These are phyloP conservation scores for Kwoniella heveanensis DNA, from an alignment of 768 basidiomycete species.

Conservation along the genomic window DNA sequence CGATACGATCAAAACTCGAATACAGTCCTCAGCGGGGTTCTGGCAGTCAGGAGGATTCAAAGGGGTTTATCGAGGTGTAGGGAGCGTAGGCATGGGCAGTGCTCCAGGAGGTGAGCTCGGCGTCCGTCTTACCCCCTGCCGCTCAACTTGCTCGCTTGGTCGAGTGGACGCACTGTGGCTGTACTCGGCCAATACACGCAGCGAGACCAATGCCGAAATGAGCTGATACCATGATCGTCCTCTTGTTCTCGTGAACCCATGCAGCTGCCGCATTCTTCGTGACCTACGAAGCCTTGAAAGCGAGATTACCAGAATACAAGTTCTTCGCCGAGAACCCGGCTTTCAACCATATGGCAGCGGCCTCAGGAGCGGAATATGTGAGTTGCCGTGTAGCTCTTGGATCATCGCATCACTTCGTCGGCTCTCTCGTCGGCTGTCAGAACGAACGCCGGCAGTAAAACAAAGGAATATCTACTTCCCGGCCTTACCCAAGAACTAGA, in stretches of 20 bases:
- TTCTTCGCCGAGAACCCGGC: conserved; percentile 59
- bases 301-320: conserved; percentile 64
- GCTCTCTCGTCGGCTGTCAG: too few species aligned
- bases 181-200: too few species aligned
- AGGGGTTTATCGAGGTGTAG: conserved; percentile 89
- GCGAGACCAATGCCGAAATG: too few species aligned
- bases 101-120: conserved; percentile 92
- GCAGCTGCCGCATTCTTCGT: conserved; percentile 93
- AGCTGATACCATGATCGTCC: too few species aligned
- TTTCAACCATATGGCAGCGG: conserved; percentile 65
- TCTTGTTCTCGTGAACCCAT: not conserved
- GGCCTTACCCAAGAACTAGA: too few species aligned
- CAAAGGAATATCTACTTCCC: too few species aligned
- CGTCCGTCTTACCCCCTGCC: too few species aligned
- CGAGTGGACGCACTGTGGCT: too few species aligned
- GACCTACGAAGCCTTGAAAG: conserved; percentile 87
- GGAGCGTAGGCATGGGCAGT: conserved; percentile 90
- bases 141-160: too few species aligned
- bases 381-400: conserved; percentile 30
- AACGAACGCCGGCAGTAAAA: too few species aligned
- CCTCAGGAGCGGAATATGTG: conserved; percentile 63
- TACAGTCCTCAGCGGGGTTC: conserved; percentile 88
- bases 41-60: conserved; percentile 78
- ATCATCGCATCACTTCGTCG: too few species aligned
- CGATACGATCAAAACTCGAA: conserved; percentile 93